Percentiles rank a stretch among this genome's conserved stretches.
Conservation (phyloP, 306 rosid species). For the Oemleria cerasiformis region DNA sequence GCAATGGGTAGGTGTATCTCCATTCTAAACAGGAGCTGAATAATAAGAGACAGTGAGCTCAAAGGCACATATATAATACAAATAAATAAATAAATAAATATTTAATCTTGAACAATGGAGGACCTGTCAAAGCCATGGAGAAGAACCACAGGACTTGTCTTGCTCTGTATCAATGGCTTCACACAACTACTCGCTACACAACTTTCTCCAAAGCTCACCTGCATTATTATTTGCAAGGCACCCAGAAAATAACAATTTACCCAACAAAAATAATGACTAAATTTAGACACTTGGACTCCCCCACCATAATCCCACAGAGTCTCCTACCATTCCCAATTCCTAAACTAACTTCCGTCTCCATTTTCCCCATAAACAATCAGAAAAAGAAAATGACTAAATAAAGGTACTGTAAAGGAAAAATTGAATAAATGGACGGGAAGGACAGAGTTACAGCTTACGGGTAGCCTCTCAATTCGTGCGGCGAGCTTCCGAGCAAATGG, state of each 20-base stretch:
- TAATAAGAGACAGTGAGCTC: constrained; percentile 35
- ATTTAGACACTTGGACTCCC: too few species aligned
- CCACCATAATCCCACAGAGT: too few species aligned
- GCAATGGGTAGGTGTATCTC: constrained; percentile 82
- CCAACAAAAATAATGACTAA: too few species aligned
- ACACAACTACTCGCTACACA: constrained; percentile 84
- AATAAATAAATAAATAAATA: constrained; percentile 8
- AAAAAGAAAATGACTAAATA: background rate
- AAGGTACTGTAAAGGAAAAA: background rate
- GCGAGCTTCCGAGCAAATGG: constrained; percentile 68
- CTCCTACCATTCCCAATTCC: too few species aligned
- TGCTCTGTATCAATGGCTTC: constrained; percentile 56
- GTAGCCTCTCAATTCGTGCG: constrained; percentile 60
- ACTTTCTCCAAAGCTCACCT: constrained; percentile 61
- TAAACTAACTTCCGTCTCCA: too few species aligned
- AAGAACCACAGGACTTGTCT: constrained; percentile 76
- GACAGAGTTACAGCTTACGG: constrained; percentile 32
- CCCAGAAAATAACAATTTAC: background rate
- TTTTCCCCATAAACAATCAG: too few species aligned
- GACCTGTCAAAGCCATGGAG: constrained; percentile 94
- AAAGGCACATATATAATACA: constrained; percentile 10
- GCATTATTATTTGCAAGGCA: background rate
- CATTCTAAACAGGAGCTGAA: constrained; percentile 98
- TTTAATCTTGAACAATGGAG: constrained; percentile 1
- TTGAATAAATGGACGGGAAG: background rate